These are phyloP conservation scores for Candida endomychidarum DNA, from an alignment of 805 yeast species.

Conservation along the genomic window DNA sequence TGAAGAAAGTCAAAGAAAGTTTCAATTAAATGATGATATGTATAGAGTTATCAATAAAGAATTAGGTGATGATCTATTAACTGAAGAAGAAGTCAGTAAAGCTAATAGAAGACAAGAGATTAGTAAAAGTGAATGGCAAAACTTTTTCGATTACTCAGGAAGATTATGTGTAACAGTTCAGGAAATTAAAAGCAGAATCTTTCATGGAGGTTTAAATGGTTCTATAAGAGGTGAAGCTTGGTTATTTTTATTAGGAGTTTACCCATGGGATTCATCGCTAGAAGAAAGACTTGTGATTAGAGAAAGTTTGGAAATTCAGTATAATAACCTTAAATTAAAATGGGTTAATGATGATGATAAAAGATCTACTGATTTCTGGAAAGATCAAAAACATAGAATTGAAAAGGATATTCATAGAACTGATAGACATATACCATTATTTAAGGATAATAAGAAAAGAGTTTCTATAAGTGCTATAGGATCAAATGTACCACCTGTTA, in stretches of 20 bases:
- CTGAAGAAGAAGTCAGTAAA: slow-evolving; percentile 57
- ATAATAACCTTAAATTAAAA: slow-evolving; percentile 62
- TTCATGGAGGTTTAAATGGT: slow-evolving; percentile 81
- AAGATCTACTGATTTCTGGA: slow-evolving; percentile 65
- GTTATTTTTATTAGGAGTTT: slow-evolving; percentile 80
- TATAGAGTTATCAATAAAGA: slow-evolving; percentile 59
- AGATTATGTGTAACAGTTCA: slow-evolving; percentile 66
- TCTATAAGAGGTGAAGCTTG: slow-evolving; percentile 72
- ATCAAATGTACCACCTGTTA: slow-evolving; percentile 16
- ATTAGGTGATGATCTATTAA: slow-evolving; percentile 57
- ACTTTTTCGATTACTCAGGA: slow-evolving; percentile 80
- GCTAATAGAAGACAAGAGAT: slow-evolving; percentile 69
- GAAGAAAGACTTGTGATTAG: slow-evolving; percentile 64
- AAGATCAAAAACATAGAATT: slow-evolving; percentile 84
- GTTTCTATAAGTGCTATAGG: slow-evolving; percentile 12
- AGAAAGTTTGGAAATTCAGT: slow-evolving; percentile 57
- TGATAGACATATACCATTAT: slow-evolving; percentile 74
- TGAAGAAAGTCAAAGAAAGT: slow-evolving; percentile 52
- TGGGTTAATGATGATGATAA: slow-evolving; percentile 62
- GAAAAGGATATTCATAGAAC: slow-evolving; percentile 93
- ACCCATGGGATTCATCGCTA: slow-evolving; percentile 81
- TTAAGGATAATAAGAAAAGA: slow-evolving; percentile 43
- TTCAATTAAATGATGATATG: slow-evolving; percentile 57
- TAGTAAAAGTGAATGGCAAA: slow-evolving; percentile 74
- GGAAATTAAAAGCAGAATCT: slow-evolving; percentile 80